Conservation (phyloP, 2,329 filamentous ascomycete species). For the Ophiostoma populinum region DNA sequence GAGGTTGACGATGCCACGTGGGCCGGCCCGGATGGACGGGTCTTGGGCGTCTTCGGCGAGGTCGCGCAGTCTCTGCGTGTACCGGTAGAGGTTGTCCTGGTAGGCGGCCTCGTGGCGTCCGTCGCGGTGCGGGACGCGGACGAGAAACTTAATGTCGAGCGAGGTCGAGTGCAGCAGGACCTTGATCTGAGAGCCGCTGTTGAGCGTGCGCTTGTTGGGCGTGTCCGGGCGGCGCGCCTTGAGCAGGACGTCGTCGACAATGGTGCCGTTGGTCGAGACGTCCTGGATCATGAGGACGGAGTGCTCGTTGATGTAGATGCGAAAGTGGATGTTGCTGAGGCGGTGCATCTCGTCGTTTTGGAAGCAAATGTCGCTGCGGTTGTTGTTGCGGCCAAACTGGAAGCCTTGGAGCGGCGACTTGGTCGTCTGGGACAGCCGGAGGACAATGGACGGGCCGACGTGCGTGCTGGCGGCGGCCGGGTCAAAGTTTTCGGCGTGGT, state of each 20-base stretch:
- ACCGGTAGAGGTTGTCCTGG: constrained; percentile 48
- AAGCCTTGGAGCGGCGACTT: constrained; percentile 59
- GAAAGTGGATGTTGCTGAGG: constrained; percentile 90
- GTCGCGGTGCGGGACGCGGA: constrained; percentile 65
- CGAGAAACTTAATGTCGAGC: constrained; percentile 60
- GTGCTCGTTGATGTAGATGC: constrained; percentile 76
- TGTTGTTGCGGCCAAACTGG: constrained; percentile 63
- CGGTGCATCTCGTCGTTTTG: constrained; percentile 48
- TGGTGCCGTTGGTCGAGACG: constrained; percentile 86
- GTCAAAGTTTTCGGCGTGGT: constrained; percentile 30
- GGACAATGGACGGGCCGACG: constrained; percentile 49
- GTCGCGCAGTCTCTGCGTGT: constrained; percentile 30
- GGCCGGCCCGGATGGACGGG: constrained; percentile 29
- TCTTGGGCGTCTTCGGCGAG: constrained; percentile 12
- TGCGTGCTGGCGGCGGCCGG: constrained; percentile 34
- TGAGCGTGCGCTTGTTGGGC: constrained; percentile 39
- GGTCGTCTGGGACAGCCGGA: constrained; percentile 59
- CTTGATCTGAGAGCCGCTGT: constrained; percentile 54
- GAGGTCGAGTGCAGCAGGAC: constrained; percentile 38
- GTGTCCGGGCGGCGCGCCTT: constrained; percentile 18
- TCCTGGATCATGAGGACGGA: constrained; percentile 86
- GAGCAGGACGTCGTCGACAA: constrained; percentile 60
- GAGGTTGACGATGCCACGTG: constrained; percentile 26
- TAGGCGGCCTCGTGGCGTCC: constrained; percentile 49
- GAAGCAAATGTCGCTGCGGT: constrained; percentile 56